A percentile compares a stretch with the other conserved stretches of the same genome.
These are phyloP conservation scores for Vigna mungo DNA, from an alignment of 306 rosid genomes.

Conservation along the genomic window DNA sequence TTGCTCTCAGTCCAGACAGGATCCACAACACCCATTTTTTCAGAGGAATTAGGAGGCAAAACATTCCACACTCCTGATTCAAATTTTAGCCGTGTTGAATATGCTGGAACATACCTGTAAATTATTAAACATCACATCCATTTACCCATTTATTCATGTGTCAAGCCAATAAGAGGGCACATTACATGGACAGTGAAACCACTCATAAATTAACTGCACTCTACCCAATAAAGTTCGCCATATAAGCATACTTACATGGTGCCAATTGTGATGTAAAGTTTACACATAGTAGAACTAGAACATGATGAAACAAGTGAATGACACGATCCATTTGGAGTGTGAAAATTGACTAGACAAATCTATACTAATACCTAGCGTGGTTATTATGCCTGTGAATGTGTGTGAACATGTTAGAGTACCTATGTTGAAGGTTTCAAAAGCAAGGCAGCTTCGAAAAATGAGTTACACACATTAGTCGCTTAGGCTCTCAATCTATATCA, in stretches of 20 bases:
- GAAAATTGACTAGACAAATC: constrained; percentile 5
- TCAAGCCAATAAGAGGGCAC: constrained; percentile 29
- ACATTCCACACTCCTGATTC: constrained; percentile 79
- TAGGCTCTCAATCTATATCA: neutral
- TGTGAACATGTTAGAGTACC: neutral
- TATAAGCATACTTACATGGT: constrained; percentile 25
- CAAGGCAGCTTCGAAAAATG: neutral
- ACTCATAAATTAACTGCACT: neutral
- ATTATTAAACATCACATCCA: constrained; percentile 28
- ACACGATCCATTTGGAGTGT: constrained; percentile 22
- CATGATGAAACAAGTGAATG: neutral
- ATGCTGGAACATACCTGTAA: constrained; percentile 91
- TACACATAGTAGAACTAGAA: neutral
- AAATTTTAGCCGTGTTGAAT: constrained; percentile 77
- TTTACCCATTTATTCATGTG: constrained; percentile 33
- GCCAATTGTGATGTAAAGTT: neutral
- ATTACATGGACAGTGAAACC: constrained; percentile 22
- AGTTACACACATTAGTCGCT: neutral
- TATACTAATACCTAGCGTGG: neutral
- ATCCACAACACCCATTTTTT: constrained; percentile 72
- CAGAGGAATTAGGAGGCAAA: constrained; percentile 77
- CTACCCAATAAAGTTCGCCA: constrained; percentile 20
- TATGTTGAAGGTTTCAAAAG: neutral
- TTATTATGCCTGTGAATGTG: constrained; percentile 2
- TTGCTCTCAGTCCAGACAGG: constrained; percentile 97